A percentile compares a stretch with the other conserved stretches of the same genome.
Evolutionary conservation across 192 early-diverging fungal species (phyloP).

Genomic region (Coemansia sp.): DNA sequence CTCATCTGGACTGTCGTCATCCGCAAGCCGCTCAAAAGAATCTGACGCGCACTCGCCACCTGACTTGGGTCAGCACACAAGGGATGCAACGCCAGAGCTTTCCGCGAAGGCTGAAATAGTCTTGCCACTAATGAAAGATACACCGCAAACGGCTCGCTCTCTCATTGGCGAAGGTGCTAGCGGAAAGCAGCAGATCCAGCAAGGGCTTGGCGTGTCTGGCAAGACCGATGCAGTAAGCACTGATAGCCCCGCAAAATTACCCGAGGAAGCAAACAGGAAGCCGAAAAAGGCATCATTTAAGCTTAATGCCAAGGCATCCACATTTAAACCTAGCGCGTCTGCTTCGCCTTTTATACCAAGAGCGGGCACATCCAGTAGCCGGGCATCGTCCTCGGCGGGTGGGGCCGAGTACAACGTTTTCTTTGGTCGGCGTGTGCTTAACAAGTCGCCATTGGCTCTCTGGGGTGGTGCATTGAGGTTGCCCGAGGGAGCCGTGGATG

Average conservation of each 20-base stretch:
- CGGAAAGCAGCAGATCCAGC: neutral
- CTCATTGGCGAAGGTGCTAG: neutral
- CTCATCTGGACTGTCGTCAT: slow-evolving; percentile 5
- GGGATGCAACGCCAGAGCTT: neutral
- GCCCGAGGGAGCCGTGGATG: neutral
- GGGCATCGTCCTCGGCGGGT: slow-evolving; percentile 35
- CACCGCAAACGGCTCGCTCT: neutral
- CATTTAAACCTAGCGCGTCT: slow-evolving; percentile 73
- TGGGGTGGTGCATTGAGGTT: slow-evolving; percentile 47
- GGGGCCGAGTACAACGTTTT: slow-evolving; percentile 40
- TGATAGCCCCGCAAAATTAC: neutral
- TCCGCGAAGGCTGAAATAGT: neutral
- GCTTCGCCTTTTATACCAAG: slow-evolving; percentile 72
- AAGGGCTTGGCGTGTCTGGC: neutral
- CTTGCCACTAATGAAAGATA: neutral
- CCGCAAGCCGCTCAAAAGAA: slow-evolving; percentile 5
- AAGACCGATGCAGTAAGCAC: neutral
- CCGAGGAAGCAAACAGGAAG: slow-evolving; percentile 10
- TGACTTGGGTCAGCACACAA: neutral
- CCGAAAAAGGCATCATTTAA: slow-evolving; percentile 56
- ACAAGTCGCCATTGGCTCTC: slow-evolving; percentile 25
- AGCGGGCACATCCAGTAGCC: slow-evolving; percentile 40
- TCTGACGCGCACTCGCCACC: neutral
- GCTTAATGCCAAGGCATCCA: slow-evolving; percentile 71
- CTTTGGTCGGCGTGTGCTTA: slow-evolving; percentile 46